Percentiles rank a stretch among this genome's conserved stretches.
Conservation (phyloP, 2,329 filamentous ascomycete species). For the Xylariaceae sp. region DNA sequence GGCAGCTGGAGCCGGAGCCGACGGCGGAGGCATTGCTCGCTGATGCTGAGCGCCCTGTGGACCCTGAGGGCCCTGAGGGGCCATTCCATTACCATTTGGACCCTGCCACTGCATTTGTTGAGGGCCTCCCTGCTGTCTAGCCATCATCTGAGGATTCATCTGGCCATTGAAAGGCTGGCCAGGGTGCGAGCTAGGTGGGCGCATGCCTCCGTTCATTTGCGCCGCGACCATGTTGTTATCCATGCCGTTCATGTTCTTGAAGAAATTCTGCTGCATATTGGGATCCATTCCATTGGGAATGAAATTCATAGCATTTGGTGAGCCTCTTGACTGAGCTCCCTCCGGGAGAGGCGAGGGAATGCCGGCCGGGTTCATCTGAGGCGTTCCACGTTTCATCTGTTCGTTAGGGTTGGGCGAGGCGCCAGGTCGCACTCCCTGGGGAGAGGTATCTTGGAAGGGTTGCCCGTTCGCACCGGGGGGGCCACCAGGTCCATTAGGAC, state of each 20-base stretch:
- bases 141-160: conserved; percentile 59
- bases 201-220: conserved; percentile 61
- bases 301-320: conserved; percentile 60
- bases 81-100: conserved; percentile 41
- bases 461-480: conserved; percentile 54
- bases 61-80: conserved; percentile 40
- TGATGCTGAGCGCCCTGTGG: conserved; percentile 64
- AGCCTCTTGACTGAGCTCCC: conserved; percentile 59
- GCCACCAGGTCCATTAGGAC: conserved; percentile 39
- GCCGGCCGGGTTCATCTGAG: conserved; percentile 63
- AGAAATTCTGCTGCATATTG: conserved; percentile 55
- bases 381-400: conserved; percentile 72
- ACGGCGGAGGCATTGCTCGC: conserved; percentile 62
- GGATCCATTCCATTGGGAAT: conserved; percentile 60
- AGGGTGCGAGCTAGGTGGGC: conserved; percentile 64
- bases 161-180: conserved; percentile 46
- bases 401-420: conserved; percentile 73
- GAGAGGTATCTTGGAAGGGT: conserved; percentile 64
- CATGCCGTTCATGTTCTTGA: conserved; percentile 49
- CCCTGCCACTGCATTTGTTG: conserved; percentile 45
- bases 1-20: conserved; percentile 47
- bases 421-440: conserved; percentile 60
- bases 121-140: conserved; percentile 36
- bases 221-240: conserved; percentile 50
- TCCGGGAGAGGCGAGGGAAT: conserved; percentile 69